phyloP scores from a whole-genome alignment of 768 basidiomycete genomes.

The Calocybe gangraenosa region DNA sequence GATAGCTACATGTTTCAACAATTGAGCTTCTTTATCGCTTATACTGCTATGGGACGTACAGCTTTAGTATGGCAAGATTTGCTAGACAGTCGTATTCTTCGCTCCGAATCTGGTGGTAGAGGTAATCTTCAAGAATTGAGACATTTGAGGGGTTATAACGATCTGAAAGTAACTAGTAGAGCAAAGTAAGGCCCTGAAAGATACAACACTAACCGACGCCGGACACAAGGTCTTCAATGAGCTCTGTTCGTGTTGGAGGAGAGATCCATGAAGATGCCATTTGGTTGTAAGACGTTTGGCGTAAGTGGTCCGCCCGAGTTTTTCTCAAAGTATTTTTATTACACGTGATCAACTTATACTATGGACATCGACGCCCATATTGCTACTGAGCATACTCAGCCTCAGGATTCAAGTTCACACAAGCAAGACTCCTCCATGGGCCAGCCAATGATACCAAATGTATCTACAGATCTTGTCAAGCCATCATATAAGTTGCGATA shows the following conservation, averaged over 20 bases:
- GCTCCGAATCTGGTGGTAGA: conserved; percentile 88
- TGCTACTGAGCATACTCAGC: neutral
- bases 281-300: too few species aligned
- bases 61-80: conserved; percentile 90
- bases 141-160: conserved; percentile 97
- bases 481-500: conserved; percentile 58
- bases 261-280: conserved; percentile 67
- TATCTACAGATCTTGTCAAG: conserved; percentile 3
- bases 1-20: conserved; percentile 56
- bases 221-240: conserved; percentile 88
- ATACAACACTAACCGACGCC: conserved; percentile 68
- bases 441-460: too few species aligned
- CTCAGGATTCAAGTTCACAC: neutral
- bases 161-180: conserved; percentile 45
- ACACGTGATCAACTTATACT: conserved; percentile 13
- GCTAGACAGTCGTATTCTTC: conserved; percentile 94
- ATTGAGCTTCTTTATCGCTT: conserved; percentile 3
- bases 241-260: conserved; percentile 75
- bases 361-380: neutral
- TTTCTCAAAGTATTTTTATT: conserved; percentile 26
- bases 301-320: neutral
- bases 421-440: too few species aligned
- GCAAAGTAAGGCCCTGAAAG: neutral
- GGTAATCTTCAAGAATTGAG: conserved; percentile 91
- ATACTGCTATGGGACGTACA: conserved; percentile 42